Evolutionary conservation across 1,139 yeast species (phyloP), one percentile per base, ranked within the genome.

Genomic region (Spencermartinsiella ligniputridi): DNA sequence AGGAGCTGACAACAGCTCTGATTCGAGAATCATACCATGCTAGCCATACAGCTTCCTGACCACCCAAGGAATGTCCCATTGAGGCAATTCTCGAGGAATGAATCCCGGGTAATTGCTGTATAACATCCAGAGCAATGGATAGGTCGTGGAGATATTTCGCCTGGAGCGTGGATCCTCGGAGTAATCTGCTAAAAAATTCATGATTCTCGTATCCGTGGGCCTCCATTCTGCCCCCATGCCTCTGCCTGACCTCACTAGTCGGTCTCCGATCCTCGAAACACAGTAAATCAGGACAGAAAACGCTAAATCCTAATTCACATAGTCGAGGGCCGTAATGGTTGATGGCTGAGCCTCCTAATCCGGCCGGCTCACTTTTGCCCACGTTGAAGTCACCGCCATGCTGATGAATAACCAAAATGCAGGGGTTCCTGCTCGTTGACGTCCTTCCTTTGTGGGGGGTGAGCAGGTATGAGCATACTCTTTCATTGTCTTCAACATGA

Each of bases 361-460:
- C 38, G 11, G 38, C 38, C 18, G 38, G 38, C n/a, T 35, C 38
- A n/a, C 38, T 35, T n/a, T 35, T 35, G 17, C 38, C 38, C 5
- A 35, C 24, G 15, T 35, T 16, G 38, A 19, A 35, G 18, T 19
- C 15, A 11, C 38, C 38, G n/a, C 38, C 38, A 20, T 35, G 38
- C 15, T 35, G 38, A 35, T 35, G 38, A 13, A 35, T 35, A 3
- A 17, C 38, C 8, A 35, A n/a, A 13, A 35, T 13, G 24, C 38
- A 35, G 13, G 38, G 38, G 12, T 9, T n/a, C 6, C 32, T 15
- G 15, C 32, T 5, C 32, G 8, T 27, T n/a, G 32, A 27, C 8
- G 32, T 5, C 32, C 32, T 15, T n/a, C 15, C 12, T 27, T n/a
- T n/a, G 15, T 11, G 15, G 12, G 32, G 32, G 5, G 12, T 27